Conservation (phyloP, 1,284 basidiomycete genomes). For the Ganoderma sinense region DNA sequence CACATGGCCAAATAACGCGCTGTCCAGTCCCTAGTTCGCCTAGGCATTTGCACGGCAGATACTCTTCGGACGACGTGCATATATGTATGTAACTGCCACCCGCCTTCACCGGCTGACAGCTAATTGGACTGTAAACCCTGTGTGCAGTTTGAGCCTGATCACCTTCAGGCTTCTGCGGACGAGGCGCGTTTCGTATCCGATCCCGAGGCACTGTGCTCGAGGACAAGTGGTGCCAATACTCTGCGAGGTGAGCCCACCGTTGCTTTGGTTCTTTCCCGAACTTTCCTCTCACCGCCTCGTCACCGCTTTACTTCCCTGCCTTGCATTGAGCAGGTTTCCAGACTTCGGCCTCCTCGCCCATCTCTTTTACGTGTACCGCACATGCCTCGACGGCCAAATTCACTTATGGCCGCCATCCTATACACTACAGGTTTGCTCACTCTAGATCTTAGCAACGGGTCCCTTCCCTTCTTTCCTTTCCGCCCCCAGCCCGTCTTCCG, state of each 20-base stretch:
- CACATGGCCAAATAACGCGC: constrained; percentile 12
- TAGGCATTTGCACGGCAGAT: not conserved
- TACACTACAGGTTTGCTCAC: not conserved
- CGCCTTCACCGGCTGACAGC: no score
- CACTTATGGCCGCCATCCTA: not conserved
- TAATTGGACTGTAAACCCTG: no score
- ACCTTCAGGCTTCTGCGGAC: not conserved
- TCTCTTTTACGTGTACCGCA: not conserved
- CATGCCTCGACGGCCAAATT: not conserved
- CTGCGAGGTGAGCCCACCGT: not conserved
- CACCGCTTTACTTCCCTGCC: no score
- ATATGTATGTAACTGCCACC: no score
- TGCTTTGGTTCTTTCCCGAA: not conserved
- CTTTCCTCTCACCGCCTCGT: no score
- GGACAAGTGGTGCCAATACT: not conserved
- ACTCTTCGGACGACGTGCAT: not conserved
- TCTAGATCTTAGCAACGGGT: not conserved
- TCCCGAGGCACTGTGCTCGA: not conserved
- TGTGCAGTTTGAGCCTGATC: not conserved
- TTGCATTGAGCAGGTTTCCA: no score
- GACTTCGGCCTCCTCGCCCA: not conserved
- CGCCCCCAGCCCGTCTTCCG: not conserved
- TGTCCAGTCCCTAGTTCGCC: no score
- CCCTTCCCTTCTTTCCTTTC: not conserved
- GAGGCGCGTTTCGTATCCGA: not conserved